A percentile compares a stretch with the other conserved stretches of the same genome.
Conservation (phyloP, 129 eudicot genomes). For the Smallanthus sonchifolius region DNA sequence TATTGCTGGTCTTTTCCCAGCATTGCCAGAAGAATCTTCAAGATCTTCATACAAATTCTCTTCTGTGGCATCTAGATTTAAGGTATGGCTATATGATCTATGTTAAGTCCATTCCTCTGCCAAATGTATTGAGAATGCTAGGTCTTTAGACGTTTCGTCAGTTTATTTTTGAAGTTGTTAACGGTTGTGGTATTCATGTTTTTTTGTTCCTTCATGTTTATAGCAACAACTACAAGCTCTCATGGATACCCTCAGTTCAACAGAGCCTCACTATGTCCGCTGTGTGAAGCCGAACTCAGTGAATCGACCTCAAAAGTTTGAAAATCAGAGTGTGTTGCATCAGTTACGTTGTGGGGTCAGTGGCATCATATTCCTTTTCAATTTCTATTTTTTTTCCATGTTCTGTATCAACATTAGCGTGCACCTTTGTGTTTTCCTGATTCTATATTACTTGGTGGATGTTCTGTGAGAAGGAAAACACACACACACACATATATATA, state of each 20-base stretch:
- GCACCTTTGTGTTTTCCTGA: constrained; percentile 9
- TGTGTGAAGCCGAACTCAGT: constrained; percentile 96
- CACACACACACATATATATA: neutral
- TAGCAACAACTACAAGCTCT: constrained; percentile 99
- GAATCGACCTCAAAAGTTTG: constrained; percentile 74
- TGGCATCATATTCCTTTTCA: constrained; percentile 16
- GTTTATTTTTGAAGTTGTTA: neutral
- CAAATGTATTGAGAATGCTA: neutral
- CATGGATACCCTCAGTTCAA: constrained; percentile 92
- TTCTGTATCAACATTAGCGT: neutral
- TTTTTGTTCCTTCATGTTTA: constrained; percentile 25
- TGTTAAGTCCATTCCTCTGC: constrained; percentile 1
- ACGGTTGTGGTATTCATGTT: neutral
- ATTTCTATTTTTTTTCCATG: neutral
- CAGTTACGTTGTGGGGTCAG: constrained; percentile 99
- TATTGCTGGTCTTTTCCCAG: constrained; percentile 77
- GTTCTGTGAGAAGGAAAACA: neutral
- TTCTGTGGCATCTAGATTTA: constrained; percentile 92
- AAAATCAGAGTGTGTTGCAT: constrained; percentile 78
- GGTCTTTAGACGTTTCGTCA: neutral
- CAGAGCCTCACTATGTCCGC: constrained; percentile 92
- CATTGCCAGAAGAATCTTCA: constrained; percentile 78
- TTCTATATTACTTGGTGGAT: neutral
- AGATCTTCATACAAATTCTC: constrained; percentile 96
- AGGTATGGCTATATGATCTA: constrained; percentile 46